phyloP scores from a whole-genome alignment of 805 yeast genomes.

The Ogataea henricii region DNA sequence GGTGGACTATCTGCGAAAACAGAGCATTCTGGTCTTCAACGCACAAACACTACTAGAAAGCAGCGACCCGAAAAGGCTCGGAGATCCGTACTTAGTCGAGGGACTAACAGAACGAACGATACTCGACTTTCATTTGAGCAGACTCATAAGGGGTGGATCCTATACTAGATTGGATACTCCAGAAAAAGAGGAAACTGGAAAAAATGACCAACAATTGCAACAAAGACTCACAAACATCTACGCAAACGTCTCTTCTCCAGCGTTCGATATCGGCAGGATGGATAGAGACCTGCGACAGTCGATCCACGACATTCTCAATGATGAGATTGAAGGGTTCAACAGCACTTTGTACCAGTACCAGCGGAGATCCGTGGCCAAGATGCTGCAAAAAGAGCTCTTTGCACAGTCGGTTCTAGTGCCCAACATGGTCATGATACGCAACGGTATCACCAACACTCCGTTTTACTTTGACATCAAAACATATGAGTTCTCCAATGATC shows the following conservation, averaged over 20 bases:
- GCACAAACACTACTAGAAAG: not conserved
- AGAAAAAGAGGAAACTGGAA: conserved; percentile 15
- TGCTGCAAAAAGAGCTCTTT: conserved; percentile 54
- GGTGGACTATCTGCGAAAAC: conserved; percentile 3
- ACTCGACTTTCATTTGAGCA: conserved; percentile 35
- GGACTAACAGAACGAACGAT: conserved; percentile 4
- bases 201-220: conserved; percentile 17
- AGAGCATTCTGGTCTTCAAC: conserved; percentile 15
- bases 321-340: conserved; percentile 47
- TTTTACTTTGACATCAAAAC: conserved; percentile 41
- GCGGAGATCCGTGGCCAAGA: conserved; percentile 57
- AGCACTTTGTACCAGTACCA: conserved; percentile 60
- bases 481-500: conserved; percentile 34
- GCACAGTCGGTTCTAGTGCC: conserved; percentile 31
- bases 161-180: conserved; percentile 8
- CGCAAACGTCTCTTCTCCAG: conserved; percentile 37
- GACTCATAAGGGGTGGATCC: conserved; percentile 36
- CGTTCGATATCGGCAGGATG: conserved; percentile 21
- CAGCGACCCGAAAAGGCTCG: conserved; percentile 1
- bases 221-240: conserved; percentile 38
- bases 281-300: conserved; percentile 24
- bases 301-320: conserved; percentile 28
- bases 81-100: conserved; percentile 3
- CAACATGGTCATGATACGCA: conserved; percentile 13
- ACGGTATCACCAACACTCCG: not conserved